Percentiles rank a stretch among this genome's conserved stretches.
Evolutionary conservation across 2,329 filamentous ascomycete species (phyloP).

Genomic region (Cryphonectria naterciae): DNA sequence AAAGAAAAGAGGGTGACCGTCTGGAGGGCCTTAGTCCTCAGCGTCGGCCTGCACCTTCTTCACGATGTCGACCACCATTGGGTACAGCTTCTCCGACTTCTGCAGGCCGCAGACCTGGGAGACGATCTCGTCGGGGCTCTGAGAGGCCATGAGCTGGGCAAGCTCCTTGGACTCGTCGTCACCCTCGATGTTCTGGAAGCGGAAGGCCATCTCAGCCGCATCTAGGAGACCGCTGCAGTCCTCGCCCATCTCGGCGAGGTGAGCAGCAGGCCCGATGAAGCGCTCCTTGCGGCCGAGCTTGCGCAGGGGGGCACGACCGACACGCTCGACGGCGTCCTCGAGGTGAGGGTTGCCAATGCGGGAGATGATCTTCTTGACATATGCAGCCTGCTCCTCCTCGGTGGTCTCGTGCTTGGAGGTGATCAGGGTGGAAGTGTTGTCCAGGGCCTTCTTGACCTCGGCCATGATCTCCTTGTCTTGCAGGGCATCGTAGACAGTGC

Average conservation of each 20-base stretch:
- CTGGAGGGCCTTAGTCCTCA: conserved; percentile 31
- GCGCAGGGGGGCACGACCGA: conserved; percentile 90
- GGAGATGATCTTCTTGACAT: conserved; percentile 88
- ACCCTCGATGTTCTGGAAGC: conserved; percentile 91
- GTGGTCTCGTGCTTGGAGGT: conserved; percentile 83
- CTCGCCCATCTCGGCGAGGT: conserved; percentile 81
- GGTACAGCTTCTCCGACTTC: conserved; percentile 75
- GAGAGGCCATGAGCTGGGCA: conserved; percentile 79
- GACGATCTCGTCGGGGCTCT: conserved; percentile 69
- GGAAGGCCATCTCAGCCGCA: conserved; percentile 87
- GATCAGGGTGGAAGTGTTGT: conserved; percentile 86
- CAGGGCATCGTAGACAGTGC: conserved; percentile 87
- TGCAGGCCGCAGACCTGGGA: conserved; percentile 82
- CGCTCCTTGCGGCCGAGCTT: conserved; percentile 96
- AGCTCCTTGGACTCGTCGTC: conserved; percentile 90
- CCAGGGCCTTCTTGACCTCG: conserved; percentile 78
- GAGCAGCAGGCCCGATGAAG: conserved; percentile 88
- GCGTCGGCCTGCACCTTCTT: conserved; percentile 77
- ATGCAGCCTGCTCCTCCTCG: conserved; percentile 75
- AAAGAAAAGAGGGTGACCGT: conserved; percentile 15
- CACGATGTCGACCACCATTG: conserved; percentile 75
- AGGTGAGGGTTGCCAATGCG: conserved; percentile 93
- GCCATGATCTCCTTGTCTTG: conserved; percentile 78
- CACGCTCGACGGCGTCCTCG: conserved; percentile 91
- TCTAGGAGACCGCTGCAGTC: conserved; percentile 75